Evolutionary conservation across 164 flowering plant genomes (phyloP), one percentile per base, ranked within the genome.

Genomic region (Pachysandra terminalis): DNA sequence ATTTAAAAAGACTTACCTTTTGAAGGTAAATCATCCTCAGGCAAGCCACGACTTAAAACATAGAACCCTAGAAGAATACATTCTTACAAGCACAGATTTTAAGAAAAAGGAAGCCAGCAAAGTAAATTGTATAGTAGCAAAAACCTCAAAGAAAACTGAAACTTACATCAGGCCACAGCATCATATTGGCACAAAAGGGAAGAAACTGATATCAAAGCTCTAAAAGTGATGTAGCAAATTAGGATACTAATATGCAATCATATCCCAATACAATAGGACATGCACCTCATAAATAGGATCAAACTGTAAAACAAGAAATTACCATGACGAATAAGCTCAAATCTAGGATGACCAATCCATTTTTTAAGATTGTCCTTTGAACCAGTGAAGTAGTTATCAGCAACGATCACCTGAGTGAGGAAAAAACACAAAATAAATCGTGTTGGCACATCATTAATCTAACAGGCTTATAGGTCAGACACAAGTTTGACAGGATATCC

Each of bases 331-430:
- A 85, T 82, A 48, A 86, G 82, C 78, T 82, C 90, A 68, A 89
- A 86, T 76, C 85, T 83, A 3, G 87, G 85, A 68, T 83, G 90
- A 35, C 84, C 86, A 68, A 87, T 82, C 84, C 84, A 85, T 67
- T 81, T 85, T 59, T 57, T 77, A 7, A 87, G 81, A 61, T 88
- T 91, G 78, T 91, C 93, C 66, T 91, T 91, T 51, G 92, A 85
- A 25, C 97, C 94, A 41, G 97, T 89, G 80, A 90, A 90, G 82
- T 81, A 87, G 76, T 91, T 89, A 78, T 91, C 97, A 53, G 75
- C 93, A 49, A 89, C 97, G 68, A 89, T 87, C 25, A 90, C 97
- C 88, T 84, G 71, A 58, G 57, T 14, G 27, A 53, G 14, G 37
- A 60, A 61, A 26, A 16, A 21, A 58, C 9, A 26, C 19, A 14